Conservation (phyloP, 2,329 filamentous ascomycete genomes). For the Fusarium pseudoanthophilum region DNA sequence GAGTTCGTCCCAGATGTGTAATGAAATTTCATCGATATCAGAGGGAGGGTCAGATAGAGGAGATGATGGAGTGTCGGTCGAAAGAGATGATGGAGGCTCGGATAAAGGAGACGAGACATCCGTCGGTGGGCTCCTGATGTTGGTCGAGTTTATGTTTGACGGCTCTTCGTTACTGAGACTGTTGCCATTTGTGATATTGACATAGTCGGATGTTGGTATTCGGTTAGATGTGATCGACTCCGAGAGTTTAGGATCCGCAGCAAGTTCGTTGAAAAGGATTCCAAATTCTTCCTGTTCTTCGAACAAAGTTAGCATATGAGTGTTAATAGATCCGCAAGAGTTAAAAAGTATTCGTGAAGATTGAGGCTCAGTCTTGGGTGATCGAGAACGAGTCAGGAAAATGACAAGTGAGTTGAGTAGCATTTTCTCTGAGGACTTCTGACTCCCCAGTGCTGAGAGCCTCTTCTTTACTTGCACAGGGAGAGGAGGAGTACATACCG, state of each 20-base stretch:
- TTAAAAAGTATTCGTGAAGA: neutral
- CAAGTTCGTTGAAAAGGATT: neutral
- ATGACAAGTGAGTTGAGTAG: neutral
- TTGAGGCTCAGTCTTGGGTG: neutral
- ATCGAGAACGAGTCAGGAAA: too few species aligned
- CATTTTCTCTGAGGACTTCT: neutral
- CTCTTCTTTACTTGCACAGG: neutral
- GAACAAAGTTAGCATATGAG: neutral
- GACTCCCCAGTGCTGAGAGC: neutral
- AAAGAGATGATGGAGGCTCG: neutral
- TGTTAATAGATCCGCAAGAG: neutral
- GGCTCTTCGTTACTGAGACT: neutral
- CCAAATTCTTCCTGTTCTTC: conserved; percentile 4
- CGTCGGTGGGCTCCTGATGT: neutral
- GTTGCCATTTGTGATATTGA: neutral
- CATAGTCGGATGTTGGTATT: neutral
- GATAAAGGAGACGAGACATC: neutral
- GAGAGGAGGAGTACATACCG: conserved; percentile 9
- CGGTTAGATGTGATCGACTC: neutral
- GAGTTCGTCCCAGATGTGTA: neutral
- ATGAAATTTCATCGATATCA: neutral
- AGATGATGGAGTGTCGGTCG: neutral
- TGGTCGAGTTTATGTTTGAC: neutral
- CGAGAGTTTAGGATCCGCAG: neutral
- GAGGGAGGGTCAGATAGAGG: neutral